phyloP scores from a whole-genome alignment of 2,329 filamentous ascomycete genomes.

The Acrocalymma vagum region DNA sequence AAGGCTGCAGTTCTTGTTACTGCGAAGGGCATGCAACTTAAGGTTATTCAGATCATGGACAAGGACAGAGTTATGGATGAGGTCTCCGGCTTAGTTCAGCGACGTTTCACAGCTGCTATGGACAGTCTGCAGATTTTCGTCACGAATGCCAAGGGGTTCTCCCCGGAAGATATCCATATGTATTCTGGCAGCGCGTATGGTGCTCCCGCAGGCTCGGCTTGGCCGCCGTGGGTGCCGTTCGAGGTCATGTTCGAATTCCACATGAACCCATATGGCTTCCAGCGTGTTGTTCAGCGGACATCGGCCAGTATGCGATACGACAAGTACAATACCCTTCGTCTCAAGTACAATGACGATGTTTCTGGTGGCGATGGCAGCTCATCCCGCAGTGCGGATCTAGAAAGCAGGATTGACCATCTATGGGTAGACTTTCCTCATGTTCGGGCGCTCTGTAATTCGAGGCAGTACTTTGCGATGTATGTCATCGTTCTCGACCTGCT shows the following conservation, averaged over 20 bases:
- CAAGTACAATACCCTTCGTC: slow-evolving; percentile 95
- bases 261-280: slow-evolving; percentile 95
- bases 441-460: slow-evolving; percentile 93
- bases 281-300: slow-evolving; percentile 94
- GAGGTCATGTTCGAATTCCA: slow-evolving; percentile 99
- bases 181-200: slow-evolving; percentile 96
- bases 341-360: slow-evolving; percentile 97
- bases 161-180: slow-evolving; percentile 83
- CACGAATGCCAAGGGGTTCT: slow-evolving; percentile 90
- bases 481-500: slow-evolving; percentile 96
- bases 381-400: slow-evolving; percentile 57
- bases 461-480: slow-evolving; percentile 97
- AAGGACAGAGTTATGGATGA: slow-evolving; percentile 90
- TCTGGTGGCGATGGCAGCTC: slow-evolving; percentile 66
- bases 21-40: slow-evolving; percentile 97
- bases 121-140: slow-evolving; percentile 99
- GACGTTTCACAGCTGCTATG: slow-evolving; percentile 93
- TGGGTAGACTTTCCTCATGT: slow-evolving; percentile 97
- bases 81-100: slow-evolving; percentile 93
- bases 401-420: slow-evolving; percentile 91
- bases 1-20: slow-evolving; percentile 97
- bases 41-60: slow-evolving; percentile 98
- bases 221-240: slow-evolving; percentile 98
- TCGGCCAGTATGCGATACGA: slow-evolving; percentile 94
- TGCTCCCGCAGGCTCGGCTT: slow-evolving; percentile 81